Evolutionary conservation across 2,329 filamentous ascomycete genomes (phyloP), one percentile per base, ranked within the genome.

Genomic region (Colletotrichum eleusines): DNA sequence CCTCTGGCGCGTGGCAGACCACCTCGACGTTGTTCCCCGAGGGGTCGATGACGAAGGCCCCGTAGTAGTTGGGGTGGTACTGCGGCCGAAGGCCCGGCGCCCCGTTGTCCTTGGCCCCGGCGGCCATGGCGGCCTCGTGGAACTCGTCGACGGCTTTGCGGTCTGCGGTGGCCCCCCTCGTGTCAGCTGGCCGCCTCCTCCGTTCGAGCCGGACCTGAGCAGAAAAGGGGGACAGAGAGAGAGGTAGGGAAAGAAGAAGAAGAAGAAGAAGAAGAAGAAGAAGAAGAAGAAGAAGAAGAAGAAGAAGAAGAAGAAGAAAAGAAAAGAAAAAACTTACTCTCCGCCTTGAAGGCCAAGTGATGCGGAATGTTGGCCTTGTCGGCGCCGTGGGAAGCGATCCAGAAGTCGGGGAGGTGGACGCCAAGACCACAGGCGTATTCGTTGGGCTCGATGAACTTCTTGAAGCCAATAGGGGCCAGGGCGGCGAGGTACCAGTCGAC

Each of bases 21-120:
- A 81, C 81, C 77, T 88, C 86, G 54, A 87, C 81, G 73, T 88
- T 88, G 74, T 88, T 88, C 0, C 86, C 86, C 4, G 80, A 76
- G 1, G 85, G 84, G 74, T 88, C 86, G 50, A 81, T 75, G 7
- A 87, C 79, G 77, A 85, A 88, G 0, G 85, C 84, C 1, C 76
- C 86, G 63, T 87, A 88, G 75, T 88, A 88, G 7, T 79, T 78
- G 18, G 80, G 74, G 54, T 80, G 79, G 74, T 86, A 87, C 18
- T 84, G 76, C 5, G 80, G 69, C 51, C 85, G 77, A 16, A 80
- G 40, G 0, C 86, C 86, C 0, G 86, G 86, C 20, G 80, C 76
- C 4, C 86, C 86, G 73, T 88, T 87, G 74, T 83, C 82, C 40
- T 78, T 81, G 2, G 79, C 86, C 0, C 86, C 86, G 0, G 81